Base-by-base conservation (phyloP, 2,329 filamentous ascomycete species). In the Neofusicoccum sp. region DNA sequence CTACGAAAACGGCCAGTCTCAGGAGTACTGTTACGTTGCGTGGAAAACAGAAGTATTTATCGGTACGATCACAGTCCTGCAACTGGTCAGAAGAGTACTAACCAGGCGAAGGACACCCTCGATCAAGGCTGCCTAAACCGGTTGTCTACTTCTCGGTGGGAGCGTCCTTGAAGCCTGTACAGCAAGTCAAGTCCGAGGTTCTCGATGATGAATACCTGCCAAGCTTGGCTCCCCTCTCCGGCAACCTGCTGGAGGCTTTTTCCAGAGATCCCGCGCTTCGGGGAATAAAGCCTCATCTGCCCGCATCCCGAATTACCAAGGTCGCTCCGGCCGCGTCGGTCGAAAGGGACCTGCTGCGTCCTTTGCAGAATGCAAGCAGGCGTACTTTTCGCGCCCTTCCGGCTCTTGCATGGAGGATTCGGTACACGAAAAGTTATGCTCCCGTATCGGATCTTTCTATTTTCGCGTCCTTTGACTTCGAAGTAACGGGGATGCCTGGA, bases 171-270 rank as follows among this genome's bases (percentile, higher is more conserved):
- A 87, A 83, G 70, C 84, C 85, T 2, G 74, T 79, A 12, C 78
- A 81, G 36, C 71, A 77, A 41, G 74, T 79, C 11, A 75, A 78
- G 41, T 72, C 75, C 9, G 78, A 81, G 41, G 74, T 77, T 8
- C 66, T 76, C 28, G 78, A 80, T 8, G 81, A 85, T 64, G 87
- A 89, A 59, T 92, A 92, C 70, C 81, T 94, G 36, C 84, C 85
- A 39, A 91, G 88, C 70, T 85, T 87, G 63, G 77, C 88, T 31
- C 87, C 91, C 0, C 84, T 88, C 6, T 88, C 89, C 1, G 81
- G 91, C 66, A 95, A 94, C 73, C 80, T 94, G n/a, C 84, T 95
- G 12, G 88, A 91, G 71, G 84, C 91, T 3, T 90, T 94, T 65
- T 82, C 84, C 59, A 81, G 81, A 65, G 90, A 93, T 71, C 85